These are phyloP conservation scores for Karstenula rhodostoma DNA, from an alignment of 2,329 filamentous ascomycete species.

Conservation along the genomic window DNA sequence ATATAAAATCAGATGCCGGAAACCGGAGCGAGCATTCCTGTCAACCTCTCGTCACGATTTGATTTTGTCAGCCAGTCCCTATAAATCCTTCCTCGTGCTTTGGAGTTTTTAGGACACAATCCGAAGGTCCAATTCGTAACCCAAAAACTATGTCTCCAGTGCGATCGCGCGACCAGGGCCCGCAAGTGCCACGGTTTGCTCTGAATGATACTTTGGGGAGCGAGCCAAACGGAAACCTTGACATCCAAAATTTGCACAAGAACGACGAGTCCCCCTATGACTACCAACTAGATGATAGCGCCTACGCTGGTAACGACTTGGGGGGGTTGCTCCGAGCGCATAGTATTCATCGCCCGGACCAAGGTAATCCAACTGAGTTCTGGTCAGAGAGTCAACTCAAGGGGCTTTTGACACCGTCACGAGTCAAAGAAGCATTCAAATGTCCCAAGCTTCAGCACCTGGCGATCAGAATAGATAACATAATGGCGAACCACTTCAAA, in stretches of 20 bases:
- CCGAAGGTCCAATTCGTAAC: too few species aligned
- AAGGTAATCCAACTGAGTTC: not conserved
- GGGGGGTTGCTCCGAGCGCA: not conserved
- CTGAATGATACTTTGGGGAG: not conserved
- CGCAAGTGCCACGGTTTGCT: not conserved
- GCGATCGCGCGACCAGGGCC: too few species aligned
- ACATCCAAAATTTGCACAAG: not conserved
- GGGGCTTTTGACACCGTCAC: not conserved
- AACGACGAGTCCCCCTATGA: not conserved
- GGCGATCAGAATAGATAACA: not conserved
- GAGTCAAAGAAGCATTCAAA: not conserved
- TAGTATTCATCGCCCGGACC: not conserved
- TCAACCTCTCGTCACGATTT: too few species aligned
- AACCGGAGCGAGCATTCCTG: too few species aligned
- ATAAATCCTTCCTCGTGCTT: too few species aligned
- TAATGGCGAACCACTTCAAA: not conserved
- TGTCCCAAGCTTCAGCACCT: not conserved
- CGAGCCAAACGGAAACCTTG: not conserved
- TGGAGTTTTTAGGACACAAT: too few species aligned
- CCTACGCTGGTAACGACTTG: not conserved
- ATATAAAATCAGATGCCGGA: too few species aligned
- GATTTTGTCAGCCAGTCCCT: too few species aligned
- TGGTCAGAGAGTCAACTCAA: not conserved
- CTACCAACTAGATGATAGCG: not conserved
- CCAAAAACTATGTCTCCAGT: too few species aligned